Conservation (phyloP, 345 rosid species). For the Xanthoceras sorbifolium region DNA sequence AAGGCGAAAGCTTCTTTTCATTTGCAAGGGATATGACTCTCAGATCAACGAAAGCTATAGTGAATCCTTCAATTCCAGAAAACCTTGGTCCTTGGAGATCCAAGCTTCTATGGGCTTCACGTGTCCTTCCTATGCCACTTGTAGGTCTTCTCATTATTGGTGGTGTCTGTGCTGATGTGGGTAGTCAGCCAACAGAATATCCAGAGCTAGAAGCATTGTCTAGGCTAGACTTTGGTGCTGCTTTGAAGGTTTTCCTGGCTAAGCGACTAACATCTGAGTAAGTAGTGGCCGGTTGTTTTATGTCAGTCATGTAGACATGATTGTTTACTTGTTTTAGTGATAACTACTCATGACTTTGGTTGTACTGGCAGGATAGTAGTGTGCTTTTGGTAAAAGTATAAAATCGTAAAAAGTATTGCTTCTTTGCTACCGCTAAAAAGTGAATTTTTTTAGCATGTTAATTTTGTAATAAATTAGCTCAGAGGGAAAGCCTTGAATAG, state of each 20-base stretch:
- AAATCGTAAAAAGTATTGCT: not conserved
- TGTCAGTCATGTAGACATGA: not conserved
- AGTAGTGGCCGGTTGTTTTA: conserved; percentile 27
- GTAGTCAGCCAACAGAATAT: conserved; percentile 56
- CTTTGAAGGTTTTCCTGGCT: conserved; percentile 91
- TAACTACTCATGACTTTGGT: not conserved
- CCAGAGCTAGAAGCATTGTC: conserved; percentile 88
- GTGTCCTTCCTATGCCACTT: conserved; percentile 97
- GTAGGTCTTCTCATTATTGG: conserved; percentile 86
- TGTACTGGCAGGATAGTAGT: not conserved
- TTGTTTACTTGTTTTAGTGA: not conserved
- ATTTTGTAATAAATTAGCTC: not conserved
- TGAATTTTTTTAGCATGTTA: not conserved
- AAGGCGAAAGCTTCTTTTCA: conserved; percentile 87
- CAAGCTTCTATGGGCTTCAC: conserved; percentile 91
- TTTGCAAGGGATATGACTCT: conserved; percentile 89
- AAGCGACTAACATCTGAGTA: conserved; percentile 87
- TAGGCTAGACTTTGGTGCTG: conserved; percentile 79
- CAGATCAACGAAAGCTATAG: conserved; percentile 78
- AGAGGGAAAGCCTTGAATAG: not conserved
- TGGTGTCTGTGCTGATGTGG: conserved; percentile 66
- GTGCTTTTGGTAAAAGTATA: not conserved
- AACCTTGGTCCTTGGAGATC: conserved; percentile 86
- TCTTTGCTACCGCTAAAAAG: not conserved
- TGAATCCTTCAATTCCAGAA: conserved; percentile 60